Evolutionary conservation across 805 yeast species (phyloP).

Genomic region (Debaryomyces maramus): DNA sequence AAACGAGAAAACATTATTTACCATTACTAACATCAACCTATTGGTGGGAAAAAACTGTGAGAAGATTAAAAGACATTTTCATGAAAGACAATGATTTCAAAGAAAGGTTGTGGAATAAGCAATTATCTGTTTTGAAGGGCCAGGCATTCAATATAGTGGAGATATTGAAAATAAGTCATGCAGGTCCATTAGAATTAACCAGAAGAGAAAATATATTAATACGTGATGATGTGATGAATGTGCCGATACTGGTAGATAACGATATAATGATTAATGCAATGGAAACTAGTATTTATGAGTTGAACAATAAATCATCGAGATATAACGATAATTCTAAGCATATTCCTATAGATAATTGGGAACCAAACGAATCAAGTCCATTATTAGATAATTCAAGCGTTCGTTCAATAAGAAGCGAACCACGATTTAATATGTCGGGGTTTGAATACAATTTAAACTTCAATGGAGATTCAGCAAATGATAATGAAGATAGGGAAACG

Average conservation of each 20-base stretch:
- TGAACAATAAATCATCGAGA: conserved; percentile 1
- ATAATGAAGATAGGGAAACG: conserved; percentile 5
- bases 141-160: conserved; percentile 78
- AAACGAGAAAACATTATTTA: conserved; percentile 56
- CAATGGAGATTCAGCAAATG: conserved; percentile 4
- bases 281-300: conserved; percentile 24
- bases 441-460: conserved; percentile 21
- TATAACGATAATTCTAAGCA: not conserved
- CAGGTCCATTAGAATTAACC: conserved; percentile 69
- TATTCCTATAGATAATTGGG: conserved; percentile 1
- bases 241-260: conserved; percentile 40
- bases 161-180: conserved; percentile 52
- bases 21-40: conserved; percentile 56
- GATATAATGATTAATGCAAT: conserved; percentile 44
- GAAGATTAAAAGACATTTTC: conserved; percentile 48
- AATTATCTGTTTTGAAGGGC: conserved; percentile 71
- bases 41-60: conserved; percentile 71
- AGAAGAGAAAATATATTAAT: conserved; percentile 57
- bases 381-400: conserved; percentile 4
- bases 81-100: conserved; percentile 60
- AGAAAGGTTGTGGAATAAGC: conserved; percentile 64
- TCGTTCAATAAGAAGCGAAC: conserved; percentile 9
- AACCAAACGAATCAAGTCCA: conserved; percentile 8
- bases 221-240: conserved; percentile 60
- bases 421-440: conserved; percentile 16